Conservation (phyloP, 257 asterid genomes). For the Solanum peruvianum region DNA sequence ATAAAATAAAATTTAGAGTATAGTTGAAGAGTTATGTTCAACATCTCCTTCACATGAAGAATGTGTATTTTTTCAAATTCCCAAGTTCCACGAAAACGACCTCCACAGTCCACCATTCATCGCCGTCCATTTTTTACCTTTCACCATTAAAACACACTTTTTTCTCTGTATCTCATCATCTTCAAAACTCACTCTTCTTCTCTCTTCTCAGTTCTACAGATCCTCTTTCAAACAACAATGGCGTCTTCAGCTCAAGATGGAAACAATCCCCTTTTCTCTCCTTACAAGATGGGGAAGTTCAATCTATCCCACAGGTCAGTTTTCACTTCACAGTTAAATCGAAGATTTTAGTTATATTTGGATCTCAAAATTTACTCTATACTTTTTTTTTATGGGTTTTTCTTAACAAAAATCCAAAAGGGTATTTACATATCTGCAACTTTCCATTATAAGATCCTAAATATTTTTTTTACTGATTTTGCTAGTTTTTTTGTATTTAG, state of each 20-base stretch:
- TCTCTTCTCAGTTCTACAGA: neutral
- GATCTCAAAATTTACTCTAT: no score
- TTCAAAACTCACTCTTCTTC: neutral
- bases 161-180: no score
- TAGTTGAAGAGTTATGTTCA: neutral
- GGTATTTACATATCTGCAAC: no score
- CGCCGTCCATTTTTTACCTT: neutral
- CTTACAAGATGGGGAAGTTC: slow-evolving; percentile 74
- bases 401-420: neutral
- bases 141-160: neutral
- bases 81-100: neutral
- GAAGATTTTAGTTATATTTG: neutral
- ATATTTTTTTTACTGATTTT: no score
- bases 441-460: no score
- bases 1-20: no score
- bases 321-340: no score
- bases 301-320: slow-evolving; percentile 73
- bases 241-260: slow-evolving; percentile 25
- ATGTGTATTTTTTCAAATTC: neutral
- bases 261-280: slow-evolving; percentile 53
- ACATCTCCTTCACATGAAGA: neutral
- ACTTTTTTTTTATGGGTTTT: neutral
- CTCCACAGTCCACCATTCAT: neutral
- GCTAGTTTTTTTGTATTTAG: no score
- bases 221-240: slow-evolving; percentile 6